Evolutionary conservation across 2,329 filamentous ascomycete species (phyloP).

Genomic region (Fonsecaea pugnacius): DNA sequence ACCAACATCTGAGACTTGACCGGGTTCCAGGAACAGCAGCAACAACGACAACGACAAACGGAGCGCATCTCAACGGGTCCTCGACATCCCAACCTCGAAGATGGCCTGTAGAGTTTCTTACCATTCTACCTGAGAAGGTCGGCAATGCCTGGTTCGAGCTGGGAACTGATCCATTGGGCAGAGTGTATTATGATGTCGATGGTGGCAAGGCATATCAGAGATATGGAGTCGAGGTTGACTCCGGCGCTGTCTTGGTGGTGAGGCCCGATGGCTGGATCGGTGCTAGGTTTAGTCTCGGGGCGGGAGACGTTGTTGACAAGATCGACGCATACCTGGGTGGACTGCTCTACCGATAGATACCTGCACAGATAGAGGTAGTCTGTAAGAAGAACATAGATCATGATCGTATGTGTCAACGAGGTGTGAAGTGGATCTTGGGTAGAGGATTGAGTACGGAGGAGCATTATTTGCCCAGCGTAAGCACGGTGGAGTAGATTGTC

Average conservation of each 20-base stretch:
- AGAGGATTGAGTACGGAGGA: not conserved
- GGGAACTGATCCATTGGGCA: conserved; percentile 42
- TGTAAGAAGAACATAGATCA: not conserved
- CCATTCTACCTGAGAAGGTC: conserved; percentile 40
- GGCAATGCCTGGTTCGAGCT: conserved; percentile 44
- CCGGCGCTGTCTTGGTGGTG: conserved; percentile 32
- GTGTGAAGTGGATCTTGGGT: not conserved
- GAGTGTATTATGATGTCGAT: conserved; percentile 44
- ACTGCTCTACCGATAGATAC: conserved; percentile 24
- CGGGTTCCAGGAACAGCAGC: conserved; percentile 9
- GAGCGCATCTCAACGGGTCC: conserved; percentile 23
- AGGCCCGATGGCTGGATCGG: conserved; percentile 37
- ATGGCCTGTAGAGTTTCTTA: conserved; percentile 38
- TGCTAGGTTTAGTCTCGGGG: conserved; percentile 23
- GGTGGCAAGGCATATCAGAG: conserved; percentile 40
- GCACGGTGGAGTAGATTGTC: not conserved
- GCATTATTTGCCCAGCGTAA: not conserved
- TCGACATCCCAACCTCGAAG: conserved; percentile 11
- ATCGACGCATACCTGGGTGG: conserved; percentile 31
- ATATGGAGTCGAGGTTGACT: conserved; percentile 38
- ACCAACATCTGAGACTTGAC: conserved; percentile 63
- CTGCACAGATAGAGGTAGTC: not conserved
- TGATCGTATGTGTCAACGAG: not conserved
- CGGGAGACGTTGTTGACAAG: conserved; percentile 17
- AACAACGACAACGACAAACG: conserved; percentile 12